These are phyloP conservation scores for Acacia crassicarpa DNA, from an alignment of 306 rosid genomes.

Conservation along the genomic window DNA sequence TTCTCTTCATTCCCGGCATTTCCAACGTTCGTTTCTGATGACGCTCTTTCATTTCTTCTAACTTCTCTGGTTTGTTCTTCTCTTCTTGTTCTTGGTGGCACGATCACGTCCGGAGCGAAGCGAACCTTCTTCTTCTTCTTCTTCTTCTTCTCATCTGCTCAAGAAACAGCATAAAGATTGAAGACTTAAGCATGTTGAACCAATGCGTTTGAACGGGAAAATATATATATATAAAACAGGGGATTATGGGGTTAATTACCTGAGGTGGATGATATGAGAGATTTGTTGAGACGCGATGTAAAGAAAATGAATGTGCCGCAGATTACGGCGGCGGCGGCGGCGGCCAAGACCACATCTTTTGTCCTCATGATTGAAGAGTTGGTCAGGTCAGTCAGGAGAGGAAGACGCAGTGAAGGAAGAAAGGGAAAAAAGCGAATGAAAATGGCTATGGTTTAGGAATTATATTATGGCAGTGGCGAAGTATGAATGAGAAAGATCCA, in stretches of 20 bases:
- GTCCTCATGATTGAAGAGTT: conserved; percentile 64
- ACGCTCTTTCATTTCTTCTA: not conserved
- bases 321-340: conserved; percentile 67
- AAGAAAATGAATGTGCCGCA: conserved; percentile 90
- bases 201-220: conserved; percentile 8
- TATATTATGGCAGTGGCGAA: not conserved
- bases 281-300: conserved; percentile 65
- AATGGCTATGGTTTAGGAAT: not conserved
- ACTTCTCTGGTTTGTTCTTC: not conserved
- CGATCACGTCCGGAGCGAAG: conserved; percentile 67
- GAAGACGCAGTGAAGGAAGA: not conserved
- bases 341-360: conserved; percentile 73
- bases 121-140: conserved; percentile 63
- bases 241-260: conserved; percentile 43
- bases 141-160: conserved; percentile 47
- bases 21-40: not conserved
- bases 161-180: not conserved
- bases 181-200: not conserved
- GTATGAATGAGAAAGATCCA: not conserved
- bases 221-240: not conserved
- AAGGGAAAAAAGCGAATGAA: not conserved
- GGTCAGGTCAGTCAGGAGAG: not conserved
- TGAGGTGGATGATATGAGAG: conserved; percentile 51
- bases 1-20: conserved; percentile 26
- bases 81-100: not conserved